Conservation (phyloP, 805 yeast species). For the Candida namnaoensis region DNA sequence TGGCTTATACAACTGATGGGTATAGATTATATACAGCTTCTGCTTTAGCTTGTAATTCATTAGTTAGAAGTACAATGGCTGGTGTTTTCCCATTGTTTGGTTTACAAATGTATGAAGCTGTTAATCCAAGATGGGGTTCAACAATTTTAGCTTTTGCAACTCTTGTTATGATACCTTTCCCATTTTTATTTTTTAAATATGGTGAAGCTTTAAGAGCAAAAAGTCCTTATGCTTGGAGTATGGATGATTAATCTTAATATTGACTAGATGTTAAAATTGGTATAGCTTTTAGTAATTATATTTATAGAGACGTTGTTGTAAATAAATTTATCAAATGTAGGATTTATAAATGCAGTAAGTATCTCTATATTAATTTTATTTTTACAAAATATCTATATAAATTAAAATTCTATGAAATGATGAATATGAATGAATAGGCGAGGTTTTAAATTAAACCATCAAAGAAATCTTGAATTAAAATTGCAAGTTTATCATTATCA, state of each 20-base stretch:
- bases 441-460: no score
- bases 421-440: no score
- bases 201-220: slow-evolving; percentile 36
- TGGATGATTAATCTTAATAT: not conserved
- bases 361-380: no score
- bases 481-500: not conserved
- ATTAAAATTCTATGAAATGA: no score
- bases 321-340: no score
- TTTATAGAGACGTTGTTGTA: no score
- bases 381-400: no score
- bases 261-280: no score
- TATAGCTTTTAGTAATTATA: no score
- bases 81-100: slow-evolving; percentile 54
- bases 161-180: slow-evolving; percentile 42
- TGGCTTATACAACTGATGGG: slow-evolving; percentile 58
- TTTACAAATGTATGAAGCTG: slow-evolving; percentile 42
- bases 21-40: slow-evolving; percentile 47
- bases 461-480: not conserved
- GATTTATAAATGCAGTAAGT: no score
- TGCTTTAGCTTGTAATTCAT: slow-evolving; percentile 41
- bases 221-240: slow-evolving; percentile 38
- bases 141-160: slow-evolving; percentile 42
- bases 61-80: slow-evolving; percentile 43
- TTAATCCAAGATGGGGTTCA: slow-evolving; percentile 54
- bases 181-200: slow-evolving; percentile 40